Conservation (phyloP, 2,329 filamentous ascomycete genomes). For the Arthrinium phaeospermum region DNA sequence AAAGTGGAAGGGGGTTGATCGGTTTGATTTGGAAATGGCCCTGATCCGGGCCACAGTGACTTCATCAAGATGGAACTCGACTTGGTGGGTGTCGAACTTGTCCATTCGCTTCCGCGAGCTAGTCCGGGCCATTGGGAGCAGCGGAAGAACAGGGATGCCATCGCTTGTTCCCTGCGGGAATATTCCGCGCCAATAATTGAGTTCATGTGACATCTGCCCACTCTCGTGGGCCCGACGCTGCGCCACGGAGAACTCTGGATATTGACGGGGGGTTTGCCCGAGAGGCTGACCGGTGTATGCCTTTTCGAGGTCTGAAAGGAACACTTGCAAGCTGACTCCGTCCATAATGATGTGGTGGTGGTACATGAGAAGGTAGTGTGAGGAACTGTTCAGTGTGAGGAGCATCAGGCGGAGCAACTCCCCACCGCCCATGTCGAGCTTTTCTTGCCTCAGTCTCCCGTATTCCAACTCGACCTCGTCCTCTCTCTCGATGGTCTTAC, state of each 20-base stretch:
- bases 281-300: not conserved
- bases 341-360: conserved; percentile 58
- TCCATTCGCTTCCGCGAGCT: not conserved
- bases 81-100: not conserved
- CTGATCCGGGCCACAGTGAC: conserved; percentile 13
- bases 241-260: not conserved
- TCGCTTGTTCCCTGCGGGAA: not conserved
- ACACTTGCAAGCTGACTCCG: conserved; percentile 44
- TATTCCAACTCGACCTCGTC: too few species aligned
- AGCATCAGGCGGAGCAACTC: conserved; percentile 42
- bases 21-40: conserved; percentile 24
- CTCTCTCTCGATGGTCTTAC: too few species aligned
- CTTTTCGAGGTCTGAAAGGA: not conserved
- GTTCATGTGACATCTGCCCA: not conserved
- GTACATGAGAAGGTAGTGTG: conserved; percentile 48
- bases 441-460: too few species aligned
- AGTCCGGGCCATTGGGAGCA: not conserved
- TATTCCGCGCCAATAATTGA: not conserved
- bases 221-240: not conserved
- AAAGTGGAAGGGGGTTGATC: conserved; percentile 48
- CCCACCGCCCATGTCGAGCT: conserved; percentile 45
- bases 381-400: conserved; percentile 37
- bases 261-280: not conserved
- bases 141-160: not conserved
- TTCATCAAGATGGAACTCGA: not conserved